Conservation (phyloP, 257 asterid genomes). For the Rhazya stricta region DNA sequence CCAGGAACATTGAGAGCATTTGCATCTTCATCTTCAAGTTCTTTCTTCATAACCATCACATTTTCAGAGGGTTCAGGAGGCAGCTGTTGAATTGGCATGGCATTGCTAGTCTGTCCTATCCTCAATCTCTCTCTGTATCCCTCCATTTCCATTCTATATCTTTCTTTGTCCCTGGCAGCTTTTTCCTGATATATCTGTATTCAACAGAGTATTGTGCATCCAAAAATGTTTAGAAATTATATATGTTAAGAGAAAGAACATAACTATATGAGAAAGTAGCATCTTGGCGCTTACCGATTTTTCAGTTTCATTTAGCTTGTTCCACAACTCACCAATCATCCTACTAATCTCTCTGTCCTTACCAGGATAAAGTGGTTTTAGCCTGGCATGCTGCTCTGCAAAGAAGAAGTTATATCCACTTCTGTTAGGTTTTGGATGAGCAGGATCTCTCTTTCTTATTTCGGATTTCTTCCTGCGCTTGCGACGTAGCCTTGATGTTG, state of each 20-base stretch:
- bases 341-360: slow-evolving; percentile 74
- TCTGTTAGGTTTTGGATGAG: slow-evolving; percentile 84
- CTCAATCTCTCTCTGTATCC: slow-evolving; percentile 46
- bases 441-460: slow-evolving; percentile 66
- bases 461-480: slow-evolving; percentile 73
- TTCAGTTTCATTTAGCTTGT: slow-evolving; percentile 60
- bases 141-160: slow-evolving; percentile 74
- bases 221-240: background rate
- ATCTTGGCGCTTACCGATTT: slow-evolving; percentile 42
- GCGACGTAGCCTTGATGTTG: slow-evolving; percentile 37
- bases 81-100: slow-evolving; percentile 27
- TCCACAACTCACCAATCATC: slow-evolving; percentile 87
- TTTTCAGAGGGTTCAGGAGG: slow-evolving; percentile 16
- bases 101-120: slow-evolving; percentile 27
- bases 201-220: background rate
- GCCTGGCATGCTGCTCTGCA: slow-evolving; percentile 72
- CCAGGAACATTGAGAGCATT: slow-evolving; percentile 23
- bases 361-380: slow-evolving; percentile 63
- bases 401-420: slow-evolving; percentile 94
- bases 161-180: slow-evolving; percentile 68
- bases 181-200: slow-evolving; percentile 71
- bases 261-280: background rate
- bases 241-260: background rate
- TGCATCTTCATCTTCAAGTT: slow-evolving; percentile 18
- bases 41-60: slow-evolving; percentile 16